Percentiles rank a stretch among this genome's conserved stretches.
Conservation (phyloP, 225 moss, liverwort and hornwort genomes). For the Anthoceros angustus region DNA sequence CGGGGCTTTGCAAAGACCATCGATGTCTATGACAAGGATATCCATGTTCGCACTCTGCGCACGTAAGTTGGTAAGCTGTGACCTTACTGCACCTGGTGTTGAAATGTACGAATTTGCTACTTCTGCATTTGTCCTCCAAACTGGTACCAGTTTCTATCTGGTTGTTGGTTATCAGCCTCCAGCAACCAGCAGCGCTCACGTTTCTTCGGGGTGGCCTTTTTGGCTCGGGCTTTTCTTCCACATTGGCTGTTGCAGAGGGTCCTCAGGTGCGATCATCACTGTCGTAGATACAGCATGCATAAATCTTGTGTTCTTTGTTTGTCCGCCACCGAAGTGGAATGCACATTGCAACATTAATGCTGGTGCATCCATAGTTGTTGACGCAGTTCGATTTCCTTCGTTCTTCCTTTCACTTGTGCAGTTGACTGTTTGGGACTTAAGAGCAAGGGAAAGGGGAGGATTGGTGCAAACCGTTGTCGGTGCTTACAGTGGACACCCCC, state of each 20-base stretch:
- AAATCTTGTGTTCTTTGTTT: no score
- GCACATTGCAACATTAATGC: no score
- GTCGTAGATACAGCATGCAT: no score
- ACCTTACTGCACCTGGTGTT: background rate
- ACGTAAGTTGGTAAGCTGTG: slow-evolving; percentile 87
- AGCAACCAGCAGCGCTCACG: slow-evolving; percentile 60
- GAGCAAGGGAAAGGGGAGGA: slow-evolving; percentile 64
- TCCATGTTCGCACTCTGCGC: slow-evolving; percentile 56
- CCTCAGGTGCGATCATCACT: background rate
- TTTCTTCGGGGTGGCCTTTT: slow-evolving; percentile 18
- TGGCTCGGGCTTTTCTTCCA: background rate
- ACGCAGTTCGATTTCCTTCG: background rate
- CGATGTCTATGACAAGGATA: slow-evolving; percentile 72
- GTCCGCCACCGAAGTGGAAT: no score
- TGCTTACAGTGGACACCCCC: slow-evolving; percentile 50
- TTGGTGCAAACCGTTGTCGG: slow-evolving; percentile 66
- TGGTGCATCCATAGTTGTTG: no score
- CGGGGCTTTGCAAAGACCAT: slow-evolving; percentile 71
- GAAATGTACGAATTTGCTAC: background rate
- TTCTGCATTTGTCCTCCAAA: slow-evolving; percentile 1
- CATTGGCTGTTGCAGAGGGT: background rate
- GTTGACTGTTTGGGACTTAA: slow-evolving; percentile 75
- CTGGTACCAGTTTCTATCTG: background rate
- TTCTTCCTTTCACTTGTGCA: no score
- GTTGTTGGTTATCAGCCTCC: slow-evolving; percentile 38